Conservation (phyloP, 805 yeast genomes). For the Saccharomycopsis malanga region DNA sequence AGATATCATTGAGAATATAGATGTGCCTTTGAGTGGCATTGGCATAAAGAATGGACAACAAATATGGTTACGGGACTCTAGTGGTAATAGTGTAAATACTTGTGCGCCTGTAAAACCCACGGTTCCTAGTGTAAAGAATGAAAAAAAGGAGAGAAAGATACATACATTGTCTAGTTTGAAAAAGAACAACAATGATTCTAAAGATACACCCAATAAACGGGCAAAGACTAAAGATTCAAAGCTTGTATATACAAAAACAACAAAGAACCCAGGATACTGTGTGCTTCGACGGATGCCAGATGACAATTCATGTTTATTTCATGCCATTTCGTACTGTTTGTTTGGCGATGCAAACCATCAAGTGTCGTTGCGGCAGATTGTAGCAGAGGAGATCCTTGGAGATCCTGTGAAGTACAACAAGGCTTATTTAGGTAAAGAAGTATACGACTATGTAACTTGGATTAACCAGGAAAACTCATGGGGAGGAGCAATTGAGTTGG, state of each 20-base stretch:
- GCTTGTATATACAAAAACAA: neutral
- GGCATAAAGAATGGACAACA: conserved; percentile 13
- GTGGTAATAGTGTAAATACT: neutral
- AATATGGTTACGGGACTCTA: conserved; percentile 8
- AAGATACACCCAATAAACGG: neutral
- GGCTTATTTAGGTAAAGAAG: conserved; percentile 49
- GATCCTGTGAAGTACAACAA: conserved; percentile 44
- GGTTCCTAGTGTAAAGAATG: neutral
- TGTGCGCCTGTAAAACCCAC: neutral
- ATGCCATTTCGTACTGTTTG: conserved; percentile 51
- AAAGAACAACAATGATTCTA: neutral
- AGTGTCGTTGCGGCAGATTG: conserved; percentile 43
- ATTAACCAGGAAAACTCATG: conserved; percentile 52
- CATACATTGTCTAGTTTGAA: neutral
- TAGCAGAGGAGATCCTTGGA: conserved; percentile 38
- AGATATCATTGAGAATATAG: conserved; percentile 5
- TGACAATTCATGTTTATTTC: conserved; percentile 73
- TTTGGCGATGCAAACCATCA: conserved; percentile 39
- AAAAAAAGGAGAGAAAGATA: neutral
- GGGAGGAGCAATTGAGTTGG: conserved; percentile 82
- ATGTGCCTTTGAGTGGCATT: neutral
- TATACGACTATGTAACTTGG: conserved; percentile 51
- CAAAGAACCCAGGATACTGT: conserved; percentile 1
- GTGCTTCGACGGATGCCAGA: conserved; percentile 54
- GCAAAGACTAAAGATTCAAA: neutral